Percentiles rank a stretch among this genome's conserved stretches.
phyloP scores from a whole-genome alignment of 192 early-diverging fungal species.

The Bifiguratus adelaidae region DNA sequence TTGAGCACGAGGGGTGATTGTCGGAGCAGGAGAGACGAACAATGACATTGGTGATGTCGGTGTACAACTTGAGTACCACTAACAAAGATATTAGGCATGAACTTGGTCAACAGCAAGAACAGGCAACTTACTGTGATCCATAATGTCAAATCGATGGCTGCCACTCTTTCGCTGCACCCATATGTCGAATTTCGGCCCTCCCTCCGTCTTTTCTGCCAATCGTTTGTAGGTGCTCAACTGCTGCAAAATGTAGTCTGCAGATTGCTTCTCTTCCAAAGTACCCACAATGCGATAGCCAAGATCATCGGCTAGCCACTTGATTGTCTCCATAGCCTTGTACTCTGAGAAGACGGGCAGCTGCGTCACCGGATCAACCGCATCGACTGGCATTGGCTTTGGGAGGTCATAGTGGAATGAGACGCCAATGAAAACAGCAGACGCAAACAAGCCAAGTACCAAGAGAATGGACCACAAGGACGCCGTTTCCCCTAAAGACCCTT shows the following conservation, averaged over 20 bases:
- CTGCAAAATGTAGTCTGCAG: slow-evolving; percentile 28
- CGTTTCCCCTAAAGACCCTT: too few relatives aligned
- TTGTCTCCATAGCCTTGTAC: slow-evolving; percentile 31
- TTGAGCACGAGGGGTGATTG: slow-evolving; percentile 25
- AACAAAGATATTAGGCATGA: slow-evolving; percentile 2
- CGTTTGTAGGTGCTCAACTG: slow-evolving; percentile 17
- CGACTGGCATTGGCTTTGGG: too few relatives aligned
- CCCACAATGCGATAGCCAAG: slow-evolving; percentile 51
- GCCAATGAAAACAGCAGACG: too few relatives aligned
- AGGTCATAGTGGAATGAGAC: too few relatives aligned
- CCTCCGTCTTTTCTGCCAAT: slow-evolving; percentile 8
- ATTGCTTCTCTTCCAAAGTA: slow-evolving; percentile 23
- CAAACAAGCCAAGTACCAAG: too few relatives aligned
- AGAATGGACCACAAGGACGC: too few relatives aligned
- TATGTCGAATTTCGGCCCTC: slow-evolving; percentile 40
- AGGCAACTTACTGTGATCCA: slow-evolving; percentile 43
- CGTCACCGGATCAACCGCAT: slow-evolving; percentile 12
- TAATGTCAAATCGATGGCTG: slow-evolving; percentile 60
- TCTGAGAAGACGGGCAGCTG: slow-evolving; percentile 40
- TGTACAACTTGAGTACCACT: slow-evolving; percentile 57
- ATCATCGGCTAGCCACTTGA: slow-evolving; percentile 30
- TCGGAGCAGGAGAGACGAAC: slow-evolving; percentile 56
- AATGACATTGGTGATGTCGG: slow-evolving; percentile 62
- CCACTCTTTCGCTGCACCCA: slow-evolving; percentile 49
- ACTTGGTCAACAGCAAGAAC: not conserved